Percentiles rank a stretch among this genome's conserved stretches.
phyloP scores from a whole-genome alignment of 805 yeast species.

The Clavispora carvajalis region DNA sequence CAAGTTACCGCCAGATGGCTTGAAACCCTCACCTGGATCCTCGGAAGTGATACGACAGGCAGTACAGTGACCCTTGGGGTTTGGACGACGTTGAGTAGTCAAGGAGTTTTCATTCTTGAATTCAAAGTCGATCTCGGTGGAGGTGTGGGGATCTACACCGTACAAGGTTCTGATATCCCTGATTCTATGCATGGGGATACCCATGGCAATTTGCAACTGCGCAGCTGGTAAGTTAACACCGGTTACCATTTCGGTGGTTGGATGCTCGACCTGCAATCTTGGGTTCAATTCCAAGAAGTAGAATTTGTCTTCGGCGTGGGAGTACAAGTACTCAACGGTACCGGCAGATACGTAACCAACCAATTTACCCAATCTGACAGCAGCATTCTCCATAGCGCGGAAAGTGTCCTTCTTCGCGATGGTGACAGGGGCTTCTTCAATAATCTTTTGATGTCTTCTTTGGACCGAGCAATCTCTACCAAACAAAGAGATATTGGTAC shows the following conservation, averaged over 20 bases:
- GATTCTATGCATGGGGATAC: constrained; percentile 93
- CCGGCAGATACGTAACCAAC: constrained; percentile 99
- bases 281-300: constrained; percentile 97
- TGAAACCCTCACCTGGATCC: constrained; percentile 99
- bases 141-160: constrained; percentile 93
- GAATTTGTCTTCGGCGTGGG: constrained; percentile 89
- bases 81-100: constrained; percentile 83
- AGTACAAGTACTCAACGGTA: constrained; percentile 95
- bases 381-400: constrained; percentile 91
- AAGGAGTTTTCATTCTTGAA: constrained; percentile 69
- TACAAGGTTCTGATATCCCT: constrained; percentile 87
- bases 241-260: constrained; percentile 98
- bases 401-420: constrained; percentile 85
- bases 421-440: constrained; percentile 99
- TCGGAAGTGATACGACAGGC: constrained; percentile 99
- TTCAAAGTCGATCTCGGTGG: constrained; percentile 86
- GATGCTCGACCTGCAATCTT: constrained; percentile 99
- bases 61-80: constrained; percentile 97
- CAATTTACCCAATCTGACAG: constrained; percentile 91
- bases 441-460: constrained; percentile 98
- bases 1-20: constrained; percentile 95
- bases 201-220: constrained; percentile 98
- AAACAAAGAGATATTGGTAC: constrained; percentile 92
- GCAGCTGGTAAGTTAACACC: constrained; percentile 99
- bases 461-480: constrained; percentile 99